Percentiles rank a stretch among this genome's conserved stretches.
phyloP scores from a whole-genome alignment of 164 flowering plant genomes.

The Stephania japonica region DNA sequence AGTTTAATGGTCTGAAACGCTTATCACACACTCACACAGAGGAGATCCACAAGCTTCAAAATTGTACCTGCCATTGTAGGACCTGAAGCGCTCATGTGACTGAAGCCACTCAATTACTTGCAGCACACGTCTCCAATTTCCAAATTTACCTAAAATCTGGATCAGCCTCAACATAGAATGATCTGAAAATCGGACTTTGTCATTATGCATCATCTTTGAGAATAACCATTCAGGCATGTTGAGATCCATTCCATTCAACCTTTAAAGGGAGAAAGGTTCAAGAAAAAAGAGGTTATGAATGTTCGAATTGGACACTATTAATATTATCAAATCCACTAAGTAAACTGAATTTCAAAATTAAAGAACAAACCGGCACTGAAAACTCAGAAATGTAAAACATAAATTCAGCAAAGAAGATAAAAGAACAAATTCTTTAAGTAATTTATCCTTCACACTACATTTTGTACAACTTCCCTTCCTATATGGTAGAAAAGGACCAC shows the following conservation, averaged over 20 bases:
- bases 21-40: too few species aligned
- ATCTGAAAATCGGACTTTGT: slow-evolving; percentile 64
- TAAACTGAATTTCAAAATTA: too few species aligned
- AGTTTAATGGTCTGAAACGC: neutral
- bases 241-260: slow-evolving; percentile 86
- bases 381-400: neutral
- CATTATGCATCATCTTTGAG: slow-evolving; percentile 79
- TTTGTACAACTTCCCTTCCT: too few species aligned
- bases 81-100: slow-evolving; percentile 68
- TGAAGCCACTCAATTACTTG: slow-evolving; percentile 93
- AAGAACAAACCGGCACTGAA: too few species aligned
- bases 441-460: too few species aligned
- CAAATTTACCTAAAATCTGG: slow-evolving; percentile 72
- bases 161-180: slow-evolving; percentile 68
- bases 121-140: slow-evolving; percentile 84
- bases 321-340: too few species aligned
- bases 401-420: neutral
- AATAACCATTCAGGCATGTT: slow-evolving; percentile 87
- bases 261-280: slow-evolving; percentile 31
- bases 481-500: too few species aligned
- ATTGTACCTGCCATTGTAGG: slow-evolving; percentile 55
- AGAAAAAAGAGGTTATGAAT: slow-evolving; percentile 9
- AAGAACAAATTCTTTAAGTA: too few species aligned
- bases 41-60: neutral
- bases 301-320: neutral